Percentiles rank a stretch among this genome's conserved stretches.
Conservation (phyloP, 2,329 filamentous ascomycete species). For the Xylariaceae sp. region DNA sequence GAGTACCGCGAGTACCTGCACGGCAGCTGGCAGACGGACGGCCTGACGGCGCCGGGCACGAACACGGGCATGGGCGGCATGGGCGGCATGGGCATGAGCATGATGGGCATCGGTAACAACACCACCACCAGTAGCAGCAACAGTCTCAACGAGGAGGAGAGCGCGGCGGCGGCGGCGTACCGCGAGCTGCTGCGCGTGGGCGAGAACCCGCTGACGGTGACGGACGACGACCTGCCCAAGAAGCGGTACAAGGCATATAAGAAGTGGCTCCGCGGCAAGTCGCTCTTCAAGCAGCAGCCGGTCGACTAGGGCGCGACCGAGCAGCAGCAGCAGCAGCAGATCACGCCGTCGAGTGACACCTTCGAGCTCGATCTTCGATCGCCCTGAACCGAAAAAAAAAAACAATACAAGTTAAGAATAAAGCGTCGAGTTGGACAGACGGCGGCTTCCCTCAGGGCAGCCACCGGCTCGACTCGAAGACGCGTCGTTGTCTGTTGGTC, state of each 20-base stretch:
- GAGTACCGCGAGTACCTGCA: slow-evolving; percentile 80
- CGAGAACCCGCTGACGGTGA: slow-evolving; percentile 81
- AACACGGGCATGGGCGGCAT: neutral
- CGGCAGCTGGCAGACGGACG: slow-evolving; percentile 56
- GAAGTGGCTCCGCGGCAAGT: slow-evolving; percentile 93
- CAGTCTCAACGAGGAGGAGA: slow-evolving; percentile 49
- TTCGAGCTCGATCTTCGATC: slow-evolving; percentile 7
- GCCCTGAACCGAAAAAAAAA: slow-evolving; percentile 3
- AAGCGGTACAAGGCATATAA: slow-evolving; percentile 95
- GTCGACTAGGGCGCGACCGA: slow-evolving; percentile 37
- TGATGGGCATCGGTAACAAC: neutral
- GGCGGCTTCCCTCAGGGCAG: too few relatives aligned
- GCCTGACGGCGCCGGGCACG: slow-evolving; percentile 29
- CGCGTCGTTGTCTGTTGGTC: too few relatives aligned
- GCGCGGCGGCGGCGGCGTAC: slow-evolving; percentile 52
- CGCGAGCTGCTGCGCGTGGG: slow-evolving; percentile 66
- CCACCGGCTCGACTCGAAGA: too few relatives aligned
- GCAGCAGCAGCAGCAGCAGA: too few relatives aligned
- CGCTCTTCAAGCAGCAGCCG: slow-evolving; percentile 86
- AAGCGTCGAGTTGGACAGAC: too few relatives aligned
- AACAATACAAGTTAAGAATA: too few relatives aligned
- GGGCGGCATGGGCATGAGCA: too few relatives aligned
- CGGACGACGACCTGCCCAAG: slow-evolving; percentile 77
- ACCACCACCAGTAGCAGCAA: neutral
- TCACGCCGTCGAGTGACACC: slow-evolving; percentile 15